These are phyloP conservation scores for Saccharomycopsis capsularis DNA, from an alignment of 805 yeast species.

Conservation along the genomic window DNA sequence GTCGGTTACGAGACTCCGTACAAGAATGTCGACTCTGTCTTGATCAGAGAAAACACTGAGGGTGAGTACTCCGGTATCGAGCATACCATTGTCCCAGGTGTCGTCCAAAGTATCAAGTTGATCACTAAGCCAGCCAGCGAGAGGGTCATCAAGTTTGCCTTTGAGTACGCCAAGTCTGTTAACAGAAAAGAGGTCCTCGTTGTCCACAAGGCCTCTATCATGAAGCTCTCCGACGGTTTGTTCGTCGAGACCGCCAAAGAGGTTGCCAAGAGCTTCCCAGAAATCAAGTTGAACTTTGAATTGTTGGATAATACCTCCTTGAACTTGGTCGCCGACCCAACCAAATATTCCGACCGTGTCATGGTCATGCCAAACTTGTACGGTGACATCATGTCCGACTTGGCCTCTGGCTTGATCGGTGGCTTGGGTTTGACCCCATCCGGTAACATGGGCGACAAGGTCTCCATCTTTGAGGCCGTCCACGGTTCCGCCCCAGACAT, in stretches of 20 bases:
- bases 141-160: conserved; percentile 94
- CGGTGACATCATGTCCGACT: conserved; percentile 98
- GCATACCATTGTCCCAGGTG: conserved; percentile 97
- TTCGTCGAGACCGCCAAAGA: conserved; percentile 89
- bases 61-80: conserved; percentile 99
- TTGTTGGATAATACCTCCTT: conserved; percentile 93
- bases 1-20: conserved; percentile 91
- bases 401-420: conserved; percentile 96
- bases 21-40: conserved; percentile 76
- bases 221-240: conserved; percentile 97
- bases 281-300: conserved; percentile 73
- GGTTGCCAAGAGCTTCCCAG: conserved; percentile 77
- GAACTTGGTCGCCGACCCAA: conserved; percentile 84
- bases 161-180: conserved; percentile 87
- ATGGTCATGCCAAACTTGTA: conserved; percentile 99
- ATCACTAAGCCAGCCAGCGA: conserved; percentile 95
- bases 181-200: conserved; percentile 84
- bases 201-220: conserved; percentile 97
- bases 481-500: conserved; percentile 99
- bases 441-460: conserved; percentile 98
- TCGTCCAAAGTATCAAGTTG: conserved; percentile 94
- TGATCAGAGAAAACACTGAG: conserved; percentile 98
- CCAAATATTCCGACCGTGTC: conserved; percentile 46
- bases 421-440: conserved; percentile 98
- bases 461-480: conserved; percentile 97